Evolutionary conservation across 2,329 filamentous ascomycete species (phyloP).

Genomic region (Xylariomycetidae sp.): DNA sequence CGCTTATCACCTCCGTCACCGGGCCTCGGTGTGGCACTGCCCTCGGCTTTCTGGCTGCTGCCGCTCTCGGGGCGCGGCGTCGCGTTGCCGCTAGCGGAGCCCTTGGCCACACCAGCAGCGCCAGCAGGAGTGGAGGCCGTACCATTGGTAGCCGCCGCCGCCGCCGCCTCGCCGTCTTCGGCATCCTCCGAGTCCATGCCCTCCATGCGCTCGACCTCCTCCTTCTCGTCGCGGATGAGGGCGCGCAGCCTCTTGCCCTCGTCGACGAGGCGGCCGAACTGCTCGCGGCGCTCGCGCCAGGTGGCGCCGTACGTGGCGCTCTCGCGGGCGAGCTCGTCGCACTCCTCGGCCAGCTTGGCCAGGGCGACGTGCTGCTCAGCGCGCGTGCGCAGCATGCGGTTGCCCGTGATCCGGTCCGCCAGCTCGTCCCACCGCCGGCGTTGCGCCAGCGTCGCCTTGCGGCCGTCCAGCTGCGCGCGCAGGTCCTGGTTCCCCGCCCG

Average conservation of each 20-base stretch:
- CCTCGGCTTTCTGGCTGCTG: constrained; percentile 11
- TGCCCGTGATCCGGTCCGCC: constrained; percentile 80
- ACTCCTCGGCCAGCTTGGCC: constrained; percentile 81
- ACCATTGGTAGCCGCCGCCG: constrained; percentile 28
- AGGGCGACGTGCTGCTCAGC: constrained; percentile 77
- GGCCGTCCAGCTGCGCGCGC: constrained; percentile 69
- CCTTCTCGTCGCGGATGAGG: constrained; percentile 90
- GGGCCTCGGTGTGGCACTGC: constrained; percentile 20
- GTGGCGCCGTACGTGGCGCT: constrained; percentile 75
- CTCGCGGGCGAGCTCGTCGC: constrained; percentile 79
- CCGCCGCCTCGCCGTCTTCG: constrained; percentile 51
- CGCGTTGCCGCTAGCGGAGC: constrained; percentile 31
- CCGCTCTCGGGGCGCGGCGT: constrained; percentile 42
- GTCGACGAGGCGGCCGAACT: constrained; percentile 84
- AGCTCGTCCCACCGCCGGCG: constrained; percentile 85
- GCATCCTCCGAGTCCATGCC: constrained; percentile 71
- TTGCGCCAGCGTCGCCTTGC: constrained; percentile 68
- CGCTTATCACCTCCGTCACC: constrained; percentile 20
- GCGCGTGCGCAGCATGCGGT: constrained; percentile 73
- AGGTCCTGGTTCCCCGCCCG: constrained; percentile 69
- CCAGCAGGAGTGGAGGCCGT: no score
- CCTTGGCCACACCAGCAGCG: no score
- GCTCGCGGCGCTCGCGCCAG: constrained; percentile 78
- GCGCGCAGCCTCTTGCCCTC: constrained; percentile 83
- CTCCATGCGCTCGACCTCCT: constrained; percentile 83